phyloP scores from a whole-genome alignment of 208 protist species.

The Crithidia brevicula region DNA sequence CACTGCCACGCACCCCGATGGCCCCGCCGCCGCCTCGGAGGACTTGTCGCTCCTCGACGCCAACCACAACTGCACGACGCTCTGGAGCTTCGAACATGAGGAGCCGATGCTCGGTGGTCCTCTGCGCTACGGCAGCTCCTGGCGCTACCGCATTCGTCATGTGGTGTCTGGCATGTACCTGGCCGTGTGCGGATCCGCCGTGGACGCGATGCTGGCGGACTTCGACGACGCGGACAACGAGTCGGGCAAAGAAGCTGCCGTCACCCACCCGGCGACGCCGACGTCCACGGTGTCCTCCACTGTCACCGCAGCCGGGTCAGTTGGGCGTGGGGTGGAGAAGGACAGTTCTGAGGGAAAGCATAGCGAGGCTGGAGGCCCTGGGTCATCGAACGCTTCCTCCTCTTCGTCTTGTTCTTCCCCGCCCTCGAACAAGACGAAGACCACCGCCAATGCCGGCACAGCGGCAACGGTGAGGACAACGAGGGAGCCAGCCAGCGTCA shows the following conservation, averaged over 20 bases:
- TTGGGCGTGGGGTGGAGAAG: neutral
- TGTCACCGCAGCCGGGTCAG: neutral
- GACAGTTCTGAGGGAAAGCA: neutral
- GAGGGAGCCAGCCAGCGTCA: neutral
- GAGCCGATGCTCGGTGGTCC: conserved; percentile 62
- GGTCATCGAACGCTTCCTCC: too few species aligned
- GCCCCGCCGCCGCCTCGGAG: neutral
- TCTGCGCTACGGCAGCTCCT: conserved; percentile 37
- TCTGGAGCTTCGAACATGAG: conserved; percentile 77
- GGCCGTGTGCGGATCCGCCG: conserved; percentile 56
- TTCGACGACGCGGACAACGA: conserved; percentile 33
- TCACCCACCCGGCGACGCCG: neutral
- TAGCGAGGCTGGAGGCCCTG: neutral
- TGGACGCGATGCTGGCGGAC: conserved; percentile 56
- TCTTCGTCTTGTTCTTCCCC: too few species aligned
- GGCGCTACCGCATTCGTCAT: conserved; percentile 62
- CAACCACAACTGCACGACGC: conserved; percentile 33
- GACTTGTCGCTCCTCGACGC: conserved; percentile 11
- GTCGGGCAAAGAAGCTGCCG: neutral
- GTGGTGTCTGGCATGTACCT: conserved; percentile 71
- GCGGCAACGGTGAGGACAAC: neutral
- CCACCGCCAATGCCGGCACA: neutral
- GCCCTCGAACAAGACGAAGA: conserved; percentile 1
- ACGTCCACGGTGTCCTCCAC: conserved; percentile 1
- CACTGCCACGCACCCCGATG: conserved; percentile 7